phyloP scores from a whole-genome alignment of 805 yeast species.

The Saturnispora dispora region DNA sequence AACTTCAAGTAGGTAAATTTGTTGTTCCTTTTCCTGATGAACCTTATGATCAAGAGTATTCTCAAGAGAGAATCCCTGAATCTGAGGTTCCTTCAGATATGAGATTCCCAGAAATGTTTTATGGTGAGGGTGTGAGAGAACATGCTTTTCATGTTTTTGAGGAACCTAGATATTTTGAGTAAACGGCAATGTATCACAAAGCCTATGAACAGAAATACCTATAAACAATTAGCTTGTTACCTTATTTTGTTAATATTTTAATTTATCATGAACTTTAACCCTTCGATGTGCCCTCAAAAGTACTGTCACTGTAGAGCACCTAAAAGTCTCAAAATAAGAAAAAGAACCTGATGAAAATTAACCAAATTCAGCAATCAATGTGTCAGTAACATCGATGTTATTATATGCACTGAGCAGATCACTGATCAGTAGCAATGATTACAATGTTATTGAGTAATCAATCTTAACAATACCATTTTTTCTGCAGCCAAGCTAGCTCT shows the following conservation, averaged over 20 bases:
- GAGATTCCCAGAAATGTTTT: slow-evolving; percentile 70
- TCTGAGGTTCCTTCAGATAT: slow-evolving; percentile 47
- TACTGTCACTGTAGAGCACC: no score
- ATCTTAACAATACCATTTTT: no score
- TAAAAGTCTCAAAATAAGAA: no score
- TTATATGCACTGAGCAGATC: no score
- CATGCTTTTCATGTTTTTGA: slow-evolving; percentile 93
- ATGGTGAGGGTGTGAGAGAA: slow-evolving; percentile 89
- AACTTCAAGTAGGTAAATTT: slow-evolving; percentile 91
- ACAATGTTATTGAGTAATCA: no score
- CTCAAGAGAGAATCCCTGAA: slow-evolving; percentile 43
- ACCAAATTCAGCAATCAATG: no score
- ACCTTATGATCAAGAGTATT: slow-evolving; percentile 18
- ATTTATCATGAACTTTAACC: background rate
- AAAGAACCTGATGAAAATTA: no score
- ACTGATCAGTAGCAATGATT: no score
- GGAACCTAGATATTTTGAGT: slow-evolving; percentile 73
- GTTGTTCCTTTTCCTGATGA: slow-evolving; percentile 35
- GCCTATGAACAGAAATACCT: background rate
- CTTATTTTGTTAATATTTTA: background rate
- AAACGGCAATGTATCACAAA: background rate
- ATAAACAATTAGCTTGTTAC: background rate
- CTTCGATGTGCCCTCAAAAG: no score
- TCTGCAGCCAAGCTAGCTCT: no score
- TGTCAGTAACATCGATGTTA: no score